A percentile compares a stretch with the other conserved stretches of the same genome.
phyloP scores from a whole-genome alignment of 176 grass and related monocot species.

The Lolium rigidum region DNA sequence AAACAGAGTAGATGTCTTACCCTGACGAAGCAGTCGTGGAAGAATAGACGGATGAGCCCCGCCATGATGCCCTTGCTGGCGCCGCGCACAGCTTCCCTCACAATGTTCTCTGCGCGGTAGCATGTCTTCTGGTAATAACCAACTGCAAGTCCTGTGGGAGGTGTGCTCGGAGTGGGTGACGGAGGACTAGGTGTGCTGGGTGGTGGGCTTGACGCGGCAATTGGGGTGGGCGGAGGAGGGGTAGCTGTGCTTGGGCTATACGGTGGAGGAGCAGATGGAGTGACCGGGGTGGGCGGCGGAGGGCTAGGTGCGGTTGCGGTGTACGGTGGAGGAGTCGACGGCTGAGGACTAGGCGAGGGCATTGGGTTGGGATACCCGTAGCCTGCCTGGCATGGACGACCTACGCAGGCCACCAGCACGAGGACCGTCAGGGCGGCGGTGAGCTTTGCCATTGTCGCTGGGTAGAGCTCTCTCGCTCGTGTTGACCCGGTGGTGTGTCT shows the following conservation, averaged over 20 bases:
- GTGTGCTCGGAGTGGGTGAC: not conserved
- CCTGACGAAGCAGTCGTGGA: slow-evolving; percentile 78
- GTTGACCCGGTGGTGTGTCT: not conserved
- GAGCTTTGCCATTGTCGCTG: not conserved
- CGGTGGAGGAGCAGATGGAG: not conserved
- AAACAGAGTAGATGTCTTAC: slow-evolving; percentile 14
- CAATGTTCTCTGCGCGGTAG: not conserved
- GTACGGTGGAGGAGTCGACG: not conserved
- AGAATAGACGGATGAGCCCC: slow-evolving; percentile 59
- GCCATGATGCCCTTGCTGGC: not conserved
- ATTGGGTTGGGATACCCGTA: not conserved
- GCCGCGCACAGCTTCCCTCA: not conserved
- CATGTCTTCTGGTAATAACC: slow-evolving; percentile 13
- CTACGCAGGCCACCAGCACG: not conserved
- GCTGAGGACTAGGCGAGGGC: not conserved
- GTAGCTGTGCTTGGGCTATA: not conserved
- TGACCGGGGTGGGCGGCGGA: not conserved
- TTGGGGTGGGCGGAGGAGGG: not conserved
- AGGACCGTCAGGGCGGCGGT: no score
- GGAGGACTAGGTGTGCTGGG: not conserved
- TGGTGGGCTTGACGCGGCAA: not conserved
- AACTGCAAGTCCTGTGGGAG: not conserved
- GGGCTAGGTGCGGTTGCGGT: not conserved
- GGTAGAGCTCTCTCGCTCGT: not conserved
- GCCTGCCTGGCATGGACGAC: not conserved